A percentile compares a stretch with the other conserved stretches of the same genome.
These are phyloP conservation scores for Davidsoniella eucalypti DNA, from an alignment of 2,329 filamentous ascomycete genomes.

Conservation along the genomic window DNA sequence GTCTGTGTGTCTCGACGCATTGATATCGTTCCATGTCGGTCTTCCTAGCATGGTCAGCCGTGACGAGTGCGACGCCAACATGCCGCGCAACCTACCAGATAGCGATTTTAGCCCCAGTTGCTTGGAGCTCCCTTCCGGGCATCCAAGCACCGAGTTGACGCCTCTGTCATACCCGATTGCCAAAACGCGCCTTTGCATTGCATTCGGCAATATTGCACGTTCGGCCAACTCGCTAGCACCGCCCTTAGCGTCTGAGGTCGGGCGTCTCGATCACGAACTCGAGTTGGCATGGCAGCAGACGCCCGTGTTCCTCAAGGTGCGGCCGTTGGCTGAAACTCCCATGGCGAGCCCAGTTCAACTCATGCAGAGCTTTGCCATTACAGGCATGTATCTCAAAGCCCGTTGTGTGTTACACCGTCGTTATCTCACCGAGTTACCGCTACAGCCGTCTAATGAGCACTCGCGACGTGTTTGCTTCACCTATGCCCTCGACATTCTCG, in stretches of 20 bases:
- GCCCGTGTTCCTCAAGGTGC: constrained; percentile 32
- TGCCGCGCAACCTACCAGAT: constrained; percentile 47
- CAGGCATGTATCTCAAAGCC: constrained; percentile 36
- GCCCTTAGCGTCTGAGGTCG: constrained; percentile 32
- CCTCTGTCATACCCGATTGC: constrained; percentile 37
- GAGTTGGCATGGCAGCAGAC: constrained; percentile 28
- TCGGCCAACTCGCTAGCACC: constrained; percentile 32
- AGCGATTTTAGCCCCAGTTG: constrained; percentile 45
- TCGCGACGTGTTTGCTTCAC: constrained; percentile 35
- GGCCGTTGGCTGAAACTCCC: constrained; percentile 31
- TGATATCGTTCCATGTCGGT: constrained; percentile 52
- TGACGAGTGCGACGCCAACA: constrained; percentile 44
- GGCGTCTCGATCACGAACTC: constrained; percentile 30
- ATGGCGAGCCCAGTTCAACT: constrained; percentile 26
- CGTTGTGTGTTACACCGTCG: constrained; percentile 39
- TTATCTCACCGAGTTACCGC: constrained; percentile 29
- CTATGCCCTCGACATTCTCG: constrained; percentile 30
- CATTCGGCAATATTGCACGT: constrained; percentile 33
- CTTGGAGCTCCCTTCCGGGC: constrained; percentile 35
- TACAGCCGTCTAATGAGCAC: constrained; percentile 31
- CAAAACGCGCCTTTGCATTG: constrained; percentile 30
- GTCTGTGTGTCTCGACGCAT: constrained; percentile 40
- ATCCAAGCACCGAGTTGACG: constrained; percentile 43
- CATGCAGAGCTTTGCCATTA: constrained; percentile 37
- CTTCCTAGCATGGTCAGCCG: constrained; percentile 48